phyloP scores from a whole-genome alignment of 2,329 filamentous ascomycete species.

The Ascochyta fabae region DNA sequence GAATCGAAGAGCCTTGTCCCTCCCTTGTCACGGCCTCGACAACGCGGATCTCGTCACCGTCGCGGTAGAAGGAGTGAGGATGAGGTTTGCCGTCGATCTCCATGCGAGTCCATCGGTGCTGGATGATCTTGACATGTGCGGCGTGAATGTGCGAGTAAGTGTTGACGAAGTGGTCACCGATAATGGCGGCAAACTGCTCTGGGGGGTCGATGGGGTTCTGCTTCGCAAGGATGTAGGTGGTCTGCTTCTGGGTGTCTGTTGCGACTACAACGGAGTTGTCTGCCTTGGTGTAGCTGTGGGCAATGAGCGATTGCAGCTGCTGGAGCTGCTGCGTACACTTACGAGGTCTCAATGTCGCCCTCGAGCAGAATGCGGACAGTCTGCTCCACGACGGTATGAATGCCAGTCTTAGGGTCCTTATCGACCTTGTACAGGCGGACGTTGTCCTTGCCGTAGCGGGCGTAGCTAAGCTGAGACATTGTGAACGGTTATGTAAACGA shows the following conservation, averaged over 20 bases:
- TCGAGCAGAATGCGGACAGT: constrained; percentile 92
- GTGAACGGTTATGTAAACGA: constrained; percentile 18
- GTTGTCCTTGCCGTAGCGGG: constrained; percentile 94
- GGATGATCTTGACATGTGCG: constrained; percentile 80
- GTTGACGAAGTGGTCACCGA: constrained; percentile 87
- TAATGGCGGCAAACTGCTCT: constrained; percentile 84
- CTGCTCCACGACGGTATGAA: constrained; percentile 91
- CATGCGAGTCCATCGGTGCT: constrained; percentile 93
- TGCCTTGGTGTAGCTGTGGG: constrained; percentile 79
- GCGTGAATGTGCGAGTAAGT: constrained; percentile 87
- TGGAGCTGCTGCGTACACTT: constrained; percentile 43
- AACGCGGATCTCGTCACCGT: constrained; percentile 85
- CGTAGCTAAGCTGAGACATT: constrained; percentile 60
- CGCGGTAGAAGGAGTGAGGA: constrained; percentile 92
- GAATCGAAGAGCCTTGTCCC: constrained; percentile 73
- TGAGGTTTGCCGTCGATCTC: constrained; percentile 85
- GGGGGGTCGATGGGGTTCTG: constrained; percentile 90
- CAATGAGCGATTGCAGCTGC: constrained; percentile 23
- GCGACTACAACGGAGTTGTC: constrained; percentile 96
- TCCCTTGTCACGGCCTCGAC: constrained; percentile 75
- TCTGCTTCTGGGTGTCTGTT: constrained; percentile 98
- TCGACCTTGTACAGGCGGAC: constrained; percentile 97
- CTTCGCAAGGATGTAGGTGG: constrained; percentile 86
- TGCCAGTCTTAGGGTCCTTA: constrained; percentile 74
- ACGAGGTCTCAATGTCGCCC: constrained; percentile 87